Conservation (phyloP, 2,329 filamentous ascomycete species). For the Colletotrichum plurivorum region DNA sequence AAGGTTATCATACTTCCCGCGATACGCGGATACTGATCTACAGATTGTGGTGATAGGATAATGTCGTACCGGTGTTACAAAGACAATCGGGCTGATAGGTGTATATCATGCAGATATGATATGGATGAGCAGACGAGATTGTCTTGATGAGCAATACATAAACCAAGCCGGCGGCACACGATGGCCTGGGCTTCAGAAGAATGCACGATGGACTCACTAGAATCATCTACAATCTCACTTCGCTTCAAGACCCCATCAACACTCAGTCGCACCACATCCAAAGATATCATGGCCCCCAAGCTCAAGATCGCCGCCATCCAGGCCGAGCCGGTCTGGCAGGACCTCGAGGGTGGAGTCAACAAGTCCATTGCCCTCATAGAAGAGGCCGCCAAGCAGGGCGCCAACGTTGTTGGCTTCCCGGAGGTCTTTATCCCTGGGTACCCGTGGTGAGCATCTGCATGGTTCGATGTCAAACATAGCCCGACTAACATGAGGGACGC, state of each 20-base stretch:
- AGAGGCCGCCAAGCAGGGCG: constrained; percentile 48
- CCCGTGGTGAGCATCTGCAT: constrained; percentile 54
- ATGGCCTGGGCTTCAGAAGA: constrained; percentile 17
- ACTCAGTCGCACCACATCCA: background rate
- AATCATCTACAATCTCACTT: constrained; percentile 5
- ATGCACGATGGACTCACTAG: constrained; percentile 8
- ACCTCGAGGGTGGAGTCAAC: constrained; percentile 51
- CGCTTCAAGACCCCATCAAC: background rate
- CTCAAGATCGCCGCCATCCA: constrained; percentile 46
- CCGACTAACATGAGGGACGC: constrained; percentile 9
- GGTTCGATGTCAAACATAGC: background rate
- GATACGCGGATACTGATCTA: background rate
- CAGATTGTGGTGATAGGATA: constrained; percentile 6
- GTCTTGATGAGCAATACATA: background rate
- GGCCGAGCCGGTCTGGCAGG: constrained; percentile 46
- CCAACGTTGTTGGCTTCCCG: constrained; percentile 57
- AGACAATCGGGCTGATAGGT: background rate
- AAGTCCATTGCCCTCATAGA: constrained; percentile 52
- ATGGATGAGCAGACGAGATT: background rate
- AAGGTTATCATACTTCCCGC: background rate
- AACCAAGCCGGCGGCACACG: background rate
- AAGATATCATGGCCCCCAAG: constrained; percentile 23
- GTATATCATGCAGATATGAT: background rate
- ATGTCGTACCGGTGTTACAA: constrained; percentile 8
- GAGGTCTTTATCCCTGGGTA: constrained; percentile 62